Percentiles rank a stretch among this genome's conserved stretches.
Conservation (phyloP, 2,329 filamentous ascomycete species). For the Pyrenophora seminiperda region DNA sequence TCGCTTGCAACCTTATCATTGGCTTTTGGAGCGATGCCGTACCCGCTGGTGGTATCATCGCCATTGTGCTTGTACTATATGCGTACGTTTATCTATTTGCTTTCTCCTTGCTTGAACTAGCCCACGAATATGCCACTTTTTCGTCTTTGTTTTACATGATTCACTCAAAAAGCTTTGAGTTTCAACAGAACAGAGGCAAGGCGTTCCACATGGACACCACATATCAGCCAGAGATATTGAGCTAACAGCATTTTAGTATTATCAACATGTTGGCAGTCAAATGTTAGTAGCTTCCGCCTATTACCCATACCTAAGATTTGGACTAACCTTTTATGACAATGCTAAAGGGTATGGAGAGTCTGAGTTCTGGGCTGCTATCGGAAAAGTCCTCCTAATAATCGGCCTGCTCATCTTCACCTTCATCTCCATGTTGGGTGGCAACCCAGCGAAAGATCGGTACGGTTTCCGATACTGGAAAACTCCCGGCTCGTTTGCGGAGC, state of each 20-base stretch:
- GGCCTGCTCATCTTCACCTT: conserved; percentile 66
- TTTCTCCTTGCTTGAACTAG: not conserved
- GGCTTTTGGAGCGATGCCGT: conserved; percentile 59
- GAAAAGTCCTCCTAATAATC: conserved; percentile 56
- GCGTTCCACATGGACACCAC: not conserved
- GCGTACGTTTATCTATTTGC: conserved; percentile 52
- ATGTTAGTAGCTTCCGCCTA: conserved; percentile 18
- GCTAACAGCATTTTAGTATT: conserved; percentile 39
- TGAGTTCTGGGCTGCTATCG: conserved; percentile 75
- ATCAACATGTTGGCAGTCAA: conserved; percentile 70
- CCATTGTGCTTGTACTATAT: conserved; percentile 63
- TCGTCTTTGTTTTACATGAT: not conserved
- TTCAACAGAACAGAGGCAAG: not conserved
- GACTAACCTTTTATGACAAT: too few species aligned
- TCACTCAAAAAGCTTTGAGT: not conserved
- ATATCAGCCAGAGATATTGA: not conserved
- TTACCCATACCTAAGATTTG: too few species aligned
- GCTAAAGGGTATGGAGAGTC: conserved; percentile 51
- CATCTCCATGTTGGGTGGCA: conserved; percentile 81
- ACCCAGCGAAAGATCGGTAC: conserved; percentile 63
- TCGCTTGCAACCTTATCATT: conserved; percentile 52
- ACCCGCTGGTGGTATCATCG: conserved; percentile 65
- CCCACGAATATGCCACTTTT: not conserved
- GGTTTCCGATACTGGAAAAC: conserved; percentile 58
- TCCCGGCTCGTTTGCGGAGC: conserved; percentile 71